A percentile compares a stretch with the other conserved stretches of the same genome.
These are phyloP conservation scores for Dinochytrium kinnereticum DNA, from an alignment of 371 early-diverging fungal genomes.

Conservation along the genomic window DNA sequence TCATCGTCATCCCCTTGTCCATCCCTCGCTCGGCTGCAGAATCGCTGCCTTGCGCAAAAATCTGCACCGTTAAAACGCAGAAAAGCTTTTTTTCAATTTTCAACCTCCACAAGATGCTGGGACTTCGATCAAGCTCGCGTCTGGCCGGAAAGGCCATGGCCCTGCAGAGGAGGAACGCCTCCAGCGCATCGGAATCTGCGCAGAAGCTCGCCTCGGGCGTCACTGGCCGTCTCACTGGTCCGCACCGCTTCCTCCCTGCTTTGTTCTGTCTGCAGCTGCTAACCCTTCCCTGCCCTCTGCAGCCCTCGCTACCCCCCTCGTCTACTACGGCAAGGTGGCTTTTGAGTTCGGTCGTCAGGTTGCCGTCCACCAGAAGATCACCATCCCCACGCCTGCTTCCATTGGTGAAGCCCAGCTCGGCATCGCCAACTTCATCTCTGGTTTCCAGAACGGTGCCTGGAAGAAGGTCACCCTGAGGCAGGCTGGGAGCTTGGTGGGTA, in stretches of 20 bases:
- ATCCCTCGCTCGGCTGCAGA: too few relatives aligned
- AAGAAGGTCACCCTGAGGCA: conserved; percentile 57
- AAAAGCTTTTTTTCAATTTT: background rate
- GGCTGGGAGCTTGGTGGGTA: conserved; percentile 37
- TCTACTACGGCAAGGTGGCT: conserved; percentile 52
- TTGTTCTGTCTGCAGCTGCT: background rate
- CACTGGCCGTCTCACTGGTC: conserved; percentile 2
- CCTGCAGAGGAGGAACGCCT: background rate
- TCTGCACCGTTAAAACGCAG: too few relatives aligned
- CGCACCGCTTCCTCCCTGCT: too few relatives aligned
- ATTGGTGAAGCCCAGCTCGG: conserved; percentile 49
- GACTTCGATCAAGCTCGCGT: background rate
- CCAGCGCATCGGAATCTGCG: background rate
- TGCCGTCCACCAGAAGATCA: conserved; percentile 46
- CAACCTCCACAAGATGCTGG: background rate
- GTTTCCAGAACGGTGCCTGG: conserved; percentile 57
- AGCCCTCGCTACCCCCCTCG: conserved; percentile 41
- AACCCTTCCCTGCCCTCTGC: background rate
- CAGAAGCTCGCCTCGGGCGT: conserved; percentile 8
- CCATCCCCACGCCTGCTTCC: conserved; percentile 44
- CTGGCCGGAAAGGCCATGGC: background rate
- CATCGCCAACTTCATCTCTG: conserved; percentile 46
- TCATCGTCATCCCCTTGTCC: too few relatives aligned
- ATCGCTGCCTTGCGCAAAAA: too few relatives aligned
- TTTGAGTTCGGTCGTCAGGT: conserved; percentile 51